A percentile compares a stretch with the other conserved stretches of the same genome.
Evolutionary conservation across 78 protist genomes (phyloP).

Genomic region (Polysphondylium violaceum): DNA sequence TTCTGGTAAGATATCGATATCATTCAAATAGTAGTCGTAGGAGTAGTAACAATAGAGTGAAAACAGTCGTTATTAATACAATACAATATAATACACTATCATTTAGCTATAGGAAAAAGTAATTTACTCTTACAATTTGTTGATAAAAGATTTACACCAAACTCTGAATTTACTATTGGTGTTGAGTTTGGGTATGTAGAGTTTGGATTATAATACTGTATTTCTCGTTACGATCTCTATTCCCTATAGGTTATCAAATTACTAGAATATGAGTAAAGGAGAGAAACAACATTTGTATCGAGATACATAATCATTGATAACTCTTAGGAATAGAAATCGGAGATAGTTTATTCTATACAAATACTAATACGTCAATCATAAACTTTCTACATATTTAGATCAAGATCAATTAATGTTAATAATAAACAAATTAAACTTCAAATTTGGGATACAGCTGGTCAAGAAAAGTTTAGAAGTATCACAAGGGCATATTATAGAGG

Average conservation of each 20-base stretch:
- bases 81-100: background rate
- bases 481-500: constrained; percentile 99
- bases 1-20: constrained; percentile 74
- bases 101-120: constrained; percentile 95
- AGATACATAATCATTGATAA: background rate
- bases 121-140: constrained; percentile 98
- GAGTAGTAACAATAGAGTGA: background rate
- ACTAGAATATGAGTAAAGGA: no score
- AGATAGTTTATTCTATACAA: background rate
- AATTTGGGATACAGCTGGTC: constrained; percentile 99
- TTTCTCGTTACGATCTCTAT: background rate
- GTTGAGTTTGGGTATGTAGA: constrained; percentile 96
- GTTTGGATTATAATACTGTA: no score
- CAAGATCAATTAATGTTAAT: constrained; percentile 94
- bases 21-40: background rate
- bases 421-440: constrained; percentile 96
- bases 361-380: background rate
- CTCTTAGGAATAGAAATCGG: background rate
- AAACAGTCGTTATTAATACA: no score
- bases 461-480: constrained; percentile 98
- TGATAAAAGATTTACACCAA: constrained; percentile 97
- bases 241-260: no score
- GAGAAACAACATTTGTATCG: no score
- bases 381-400: constrained; percentile 1
- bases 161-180: constrained; percentile 98